A percentile compares a stretch with the other conserved stretches of the same genome.
Conservation (phyloP, 2,329 filamentous ascomycete genomes). For the Aureobasidium leucospermi region DNA sequence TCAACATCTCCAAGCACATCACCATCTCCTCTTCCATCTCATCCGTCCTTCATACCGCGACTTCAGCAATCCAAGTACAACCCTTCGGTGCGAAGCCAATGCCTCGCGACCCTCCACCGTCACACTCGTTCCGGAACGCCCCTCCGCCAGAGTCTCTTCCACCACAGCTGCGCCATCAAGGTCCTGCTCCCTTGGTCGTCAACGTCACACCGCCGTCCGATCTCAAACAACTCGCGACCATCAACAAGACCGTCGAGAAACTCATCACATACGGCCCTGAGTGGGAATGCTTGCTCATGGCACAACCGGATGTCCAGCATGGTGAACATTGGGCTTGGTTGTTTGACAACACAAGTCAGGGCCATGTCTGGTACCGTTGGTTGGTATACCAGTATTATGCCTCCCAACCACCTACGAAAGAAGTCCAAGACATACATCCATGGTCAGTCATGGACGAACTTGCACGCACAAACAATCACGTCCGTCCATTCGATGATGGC, state of each 20-base stretch:
- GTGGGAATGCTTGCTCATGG: constrained; percentile 90
- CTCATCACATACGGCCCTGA: constrained; percentile 54
- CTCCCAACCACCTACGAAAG: neutral
- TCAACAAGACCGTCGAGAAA: constrained; percentile 80
- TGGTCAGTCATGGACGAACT: constrained; percentile 12
- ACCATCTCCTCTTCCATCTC: constrained; percentile 1
- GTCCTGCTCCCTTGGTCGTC: constrained; percentile 40
- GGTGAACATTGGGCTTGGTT: constrained; percentile 93
- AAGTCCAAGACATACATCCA: neutral
- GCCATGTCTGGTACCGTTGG: constrained; percentile 88
- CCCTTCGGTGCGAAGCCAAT: constrained; percentile 68
- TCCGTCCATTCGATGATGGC: constrained; percentile 64
- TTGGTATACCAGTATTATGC: constrained; percentile 61
- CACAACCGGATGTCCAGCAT: constrained; percentile 68
- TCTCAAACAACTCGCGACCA: constrained; percentile 69
- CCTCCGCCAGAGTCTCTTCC: constrained; percentile 46
- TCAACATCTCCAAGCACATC: constrained; percentile 62
- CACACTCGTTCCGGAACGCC: constrained; percentile 34
- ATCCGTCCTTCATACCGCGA: constrained; percentile 42
- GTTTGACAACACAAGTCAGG: constrained; percentile 73
- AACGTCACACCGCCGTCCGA: constrained; percentile 64
- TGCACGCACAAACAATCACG: constrained; percentile 23
- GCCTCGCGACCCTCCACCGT: constrained; percentile 36
- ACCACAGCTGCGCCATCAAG: constrained; percentile 45
- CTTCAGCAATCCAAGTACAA: neutral